Conservation (phyloP, 768 basidiomycete genomes). For the Calocera cornea region DNA sequence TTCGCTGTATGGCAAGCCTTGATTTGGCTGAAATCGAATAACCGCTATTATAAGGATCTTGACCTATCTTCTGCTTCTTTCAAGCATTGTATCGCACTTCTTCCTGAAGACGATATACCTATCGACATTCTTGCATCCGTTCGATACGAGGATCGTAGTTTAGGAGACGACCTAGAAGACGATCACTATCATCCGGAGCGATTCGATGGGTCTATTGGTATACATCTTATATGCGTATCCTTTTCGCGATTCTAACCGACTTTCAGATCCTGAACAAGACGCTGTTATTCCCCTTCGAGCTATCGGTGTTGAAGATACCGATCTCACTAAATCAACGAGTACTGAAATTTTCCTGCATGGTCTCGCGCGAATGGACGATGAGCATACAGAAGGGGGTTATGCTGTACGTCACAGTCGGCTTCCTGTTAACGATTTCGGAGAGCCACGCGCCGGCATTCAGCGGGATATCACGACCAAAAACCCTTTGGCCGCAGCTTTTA, state of each 20-base stretch:
- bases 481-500: conserved; percentile 17
- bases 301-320: conserved; percentile 21
- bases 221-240: no score
- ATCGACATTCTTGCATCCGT: conserved; percentile 18
- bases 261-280: conserved; percentile 2
- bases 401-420: conserved; percentile 17
- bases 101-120: conserved; percentile 28
- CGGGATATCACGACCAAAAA: conserved; percentile 7
- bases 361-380: conserved; percentile 19
- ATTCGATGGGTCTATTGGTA: conserved; percentile 1
- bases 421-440: conserved; percentile 17
- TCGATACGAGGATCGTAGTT: conserved; percentile 13
- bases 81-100: conserved; percentile 9
- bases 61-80: conserved; percentile 13
- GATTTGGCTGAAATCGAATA: conserved; percentile 27
- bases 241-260: not conserved
- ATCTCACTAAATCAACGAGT: conserved; percentile 16
- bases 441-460: conserved; percentile 10
- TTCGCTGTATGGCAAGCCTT: conserved; percentile 22
- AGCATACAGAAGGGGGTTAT: conserved; percentile 21
- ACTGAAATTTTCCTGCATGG: conserved; percentile 22
- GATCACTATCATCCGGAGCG: conserved; percentile 22
- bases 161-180: conserved; percentile 19
- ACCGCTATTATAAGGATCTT: conserved; percentile 25
- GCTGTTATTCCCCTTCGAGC: not conserved